These are phyloP conservation scores for Chlorokybus atmophyticus DNA, from an alignment of 139 green algal species.

Conservation along the genomic window DNA sequence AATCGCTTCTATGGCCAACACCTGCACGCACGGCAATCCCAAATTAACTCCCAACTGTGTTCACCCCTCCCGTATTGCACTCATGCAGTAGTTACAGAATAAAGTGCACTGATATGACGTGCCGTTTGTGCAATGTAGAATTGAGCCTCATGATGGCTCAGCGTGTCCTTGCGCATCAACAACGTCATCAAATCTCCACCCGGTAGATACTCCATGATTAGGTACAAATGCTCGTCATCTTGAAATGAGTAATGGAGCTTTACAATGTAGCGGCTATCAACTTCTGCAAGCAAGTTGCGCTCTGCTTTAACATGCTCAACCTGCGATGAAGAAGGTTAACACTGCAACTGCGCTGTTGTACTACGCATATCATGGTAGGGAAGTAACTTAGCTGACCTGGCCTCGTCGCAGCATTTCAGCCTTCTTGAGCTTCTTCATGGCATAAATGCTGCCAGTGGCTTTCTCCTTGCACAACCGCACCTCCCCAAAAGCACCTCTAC, in stretches of 20 bases:
- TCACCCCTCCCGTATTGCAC: no score
- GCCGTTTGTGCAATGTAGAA: conserved; percentile 76
- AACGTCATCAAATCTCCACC: conserved; percentile 95
- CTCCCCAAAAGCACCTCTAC: conserved; percentile 88
- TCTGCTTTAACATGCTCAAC: conserved; percentile 91
- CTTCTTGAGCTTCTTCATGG: conserved; percentile 96
- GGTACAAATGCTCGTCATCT: conserved; percentile 87
- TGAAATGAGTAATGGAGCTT: conserved; percentile 91
- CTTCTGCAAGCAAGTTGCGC: conserved; percentile 84
- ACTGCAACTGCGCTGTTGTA: neutral
- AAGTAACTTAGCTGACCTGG: conserved; percentile 41
- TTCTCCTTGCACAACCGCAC: conserved; percentile 74
- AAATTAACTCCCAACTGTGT: no score
- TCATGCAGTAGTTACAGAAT: no score
- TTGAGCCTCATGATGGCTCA: conserved; percentile 67
- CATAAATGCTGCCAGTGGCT: conserved; percentile 65
- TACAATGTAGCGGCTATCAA: conserved; percentile 74
- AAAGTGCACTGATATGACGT: no score
- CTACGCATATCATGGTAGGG: no score
- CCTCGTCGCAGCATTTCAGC: conserved; percentile 85
- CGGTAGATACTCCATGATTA: conserved; percentile 98
- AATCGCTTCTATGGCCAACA: conserved; percentile 77
- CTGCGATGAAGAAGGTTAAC: conserved; percentile 20
- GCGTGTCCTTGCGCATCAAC: conserved; percentile 91
- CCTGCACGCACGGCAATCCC: no score